Percentiles rank a stretch among this genome's conserved stretches.
phyloP scores from a whole-genome alignment of 2,329 filamentous ascomycete genomes.

The Aspergillus jensenii region DNA sequence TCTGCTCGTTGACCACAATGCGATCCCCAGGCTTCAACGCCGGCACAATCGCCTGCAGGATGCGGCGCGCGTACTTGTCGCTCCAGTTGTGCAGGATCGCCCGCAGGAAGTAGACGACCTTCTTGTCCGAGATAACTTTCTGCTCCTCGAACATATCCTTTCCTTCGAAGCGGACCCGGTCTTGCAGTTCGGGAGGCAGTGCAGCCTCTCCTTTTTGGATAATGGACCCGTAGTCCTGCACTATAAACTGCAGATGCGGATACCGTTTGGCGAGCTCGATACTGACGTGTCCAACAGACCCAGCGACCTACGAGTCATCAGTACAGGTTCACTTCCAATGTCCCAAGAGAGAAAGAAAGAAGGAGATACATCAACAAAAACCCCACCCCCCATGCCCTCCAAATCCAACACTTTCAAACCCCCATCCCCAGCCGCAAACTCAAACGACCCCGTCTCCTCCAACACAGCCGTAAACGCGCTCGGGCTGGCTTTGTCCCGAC shows the following conservation, averaged over 20 bases:
- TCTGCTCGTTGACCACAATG: not conserved
- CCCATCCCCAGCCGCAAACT: no score
- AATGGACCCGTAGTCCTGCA: not conserved
- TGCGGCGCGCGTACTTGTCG: not conserved
- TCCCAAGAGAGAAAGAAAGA: no score
- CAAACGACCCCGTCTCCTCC: no score
- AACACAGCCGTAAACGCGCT: no score
- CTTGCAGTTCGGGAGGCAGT: not conserved
- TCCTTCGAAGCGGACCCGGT: not conserved
- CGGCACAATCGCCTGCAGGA: not conserved
- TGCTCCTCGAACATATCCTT: not conserved
- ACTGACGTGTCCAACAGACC: not conserved
- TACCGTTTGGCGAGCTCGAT: not conserved
- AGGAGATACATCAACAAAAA: no score
- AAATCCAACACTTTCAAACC: no score
- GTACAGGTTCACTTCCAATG: no score
- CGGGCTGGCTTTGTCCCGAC: no score
- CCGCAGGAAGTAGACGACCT: not conserved
- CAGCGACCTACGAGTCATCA: no score
- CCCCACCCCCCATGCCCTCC: no score
- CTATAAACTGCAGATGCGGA: not conserved
- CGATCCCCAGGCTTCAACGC: not conserved
- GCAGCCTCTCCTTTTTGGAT: not conserved
- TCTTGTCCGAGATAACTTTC: not conserved
- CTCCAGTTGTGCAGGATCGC: not conserved